Evolutionary conservation across 2,329 filamentous ascomycete genomes (phyloP).

Genomic region (Gaeumannomyces sp.): DNA sequence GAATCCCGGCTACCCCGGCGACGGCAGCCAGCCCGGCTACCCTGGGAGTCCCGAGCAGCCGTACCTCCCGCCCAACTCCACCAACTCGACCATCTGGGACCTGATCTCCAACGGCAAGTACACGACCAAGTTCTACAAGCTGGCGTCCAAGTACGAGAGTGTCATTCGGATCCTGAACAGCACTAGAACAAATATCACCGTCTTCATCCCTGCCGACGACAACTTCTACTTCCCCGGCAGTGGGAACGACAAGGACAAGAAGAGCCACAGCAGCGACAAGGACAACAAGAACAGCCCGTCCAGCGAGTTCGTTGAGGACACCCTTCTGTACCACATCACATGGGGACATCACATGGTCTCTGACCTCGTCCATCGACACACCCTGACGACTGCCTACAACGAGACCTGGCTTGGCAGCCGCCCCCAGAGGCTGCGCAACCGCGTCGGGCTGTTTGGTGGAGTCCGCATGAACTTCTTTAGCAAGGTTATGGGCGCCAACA

Average conservation of each 20-base stretch:
- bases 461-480: constrained; percentile 72
- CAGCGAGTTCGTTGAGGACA: constrained; percentile 62
- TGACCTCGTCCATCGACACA: constrained; percentile 63
- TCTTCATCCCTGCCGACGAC: constrained; percentile 73
- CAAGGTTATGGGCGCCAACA: constrained; percentile 62
- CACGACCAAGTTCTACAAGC: constrained; percentile 68
- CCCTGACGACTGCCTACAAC: constrained; percentile 63
- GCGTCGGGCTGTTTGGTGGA: constrained; percentile 50
- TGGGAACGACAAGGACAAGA: constrained; percentile 37
- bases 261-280: constrained; percentile 22
- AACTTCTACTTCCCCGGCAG: constrained; percentile 59
- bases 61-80: constrained; percentile 25
- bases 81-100: constrained; percentile 72
- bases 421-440: constrained; percentile 66
- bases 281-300: constrained; percentile 45
- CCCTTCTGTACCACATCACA: constrained; percentile 71
- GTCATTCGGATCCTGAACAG: constrained; percentile 69
- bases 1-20: constrained; percentile 15
- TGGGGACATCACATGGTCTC: constrained; percentile 60
- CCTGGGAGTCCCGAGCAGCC: not conserved
- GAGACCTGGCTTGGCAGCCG: constrained; percentile 54
- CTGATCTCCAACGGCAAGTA: constrained; percentile 69
- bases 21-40: constrained; percentile 11
- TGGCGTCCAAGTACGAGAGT: constrained; percentile 67
- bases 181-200: constrained; percentile 65